Evolutionary conservation across 2,329 filamentous ascomycete species (phyloP).

Genomic region (Trichoderma atrobrunneum): DNA sequence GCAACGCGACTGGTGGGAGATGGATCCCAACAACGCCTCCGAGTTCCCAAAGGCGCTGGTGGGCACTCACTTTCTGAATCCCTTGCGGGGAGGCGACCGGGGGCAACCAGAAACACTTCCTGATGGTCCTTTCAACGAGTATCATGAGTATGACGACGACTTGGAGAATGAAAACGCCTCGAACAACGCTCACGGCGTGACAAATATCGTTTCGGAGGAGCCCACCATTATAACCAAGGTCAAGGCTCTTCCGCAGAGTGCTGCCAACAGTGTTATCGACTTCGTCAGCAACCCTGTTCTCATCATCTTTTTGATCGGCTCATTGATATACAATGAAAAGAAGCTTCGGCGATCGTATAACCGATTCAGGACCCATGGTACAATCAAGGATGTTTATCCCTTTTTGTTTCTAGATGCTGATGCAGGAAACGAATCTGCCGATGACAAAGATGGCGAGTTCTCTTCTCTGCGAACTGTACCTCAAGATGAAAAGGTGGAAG

Average conservation of each 20-base stretch:
- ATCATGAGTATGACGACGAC: conserved; percentile 29
- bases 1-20: conserved; percentile 48
- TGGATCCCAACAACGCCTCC: conserved; percentile 39
- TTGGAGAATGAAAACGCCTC: conserved; percentile 33
- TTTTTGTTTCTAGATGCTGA: neutral
- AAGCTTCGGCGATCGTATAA: conserved; percentile 43
- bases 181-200: conserved; percentile 28
- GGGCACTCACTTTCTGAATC: conserved; percentile 66
- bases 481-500: neutral
- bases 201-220: conserved; percentile 32
- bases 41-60: conserved; percentile 62
- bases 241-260: conserved; percentile 49
- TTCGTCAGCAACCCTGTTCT: conserved; percentile 56
- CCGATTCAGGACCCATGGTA: conserved; percentile 31
- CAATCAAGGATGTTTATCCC: conserved; percentile 27
- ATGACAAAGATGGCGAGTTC: neutral
- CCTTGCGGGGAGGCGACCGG: conserved; percentile 29
- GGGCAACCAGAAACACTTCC: conserved; percentile 40
- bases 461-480: neutral
- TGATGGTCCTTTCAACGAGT: conserved; percentile 17
- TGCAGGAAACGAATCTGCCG: neutral
- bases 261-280: conserved; percentile 50
- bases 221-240: conserved; percentile 49
- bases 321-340: conserved; percentile 45
- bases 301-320: conserved; percentile 44